Base-by-base conservation (phyloP, 2,329 filamentous ascomycete species). In the Aspergillus ruber region DNA sequence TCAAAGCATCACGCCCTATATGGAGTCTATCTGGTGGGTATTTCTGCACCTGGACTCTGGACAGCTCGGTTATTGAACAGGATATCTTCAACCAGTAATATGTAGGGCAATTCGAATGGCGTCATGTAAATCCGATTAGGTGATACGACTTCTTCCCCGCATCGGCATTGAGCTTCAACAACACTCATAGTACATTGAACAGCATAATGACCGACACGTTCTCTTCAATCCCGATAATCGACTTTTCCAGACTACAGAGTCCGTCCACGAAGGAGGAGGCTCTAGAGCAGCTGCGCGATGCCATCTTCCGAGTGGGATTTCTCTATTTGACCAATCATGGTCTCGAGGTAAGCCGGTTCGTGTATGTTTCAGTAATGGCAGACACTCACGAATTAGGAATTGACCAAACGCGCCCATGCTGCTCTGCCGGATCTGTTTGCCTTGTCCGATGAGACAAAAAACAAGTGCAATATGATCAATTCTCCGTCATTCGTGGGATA, bases 261-360 rank as follows among this genome's bases (percentile, higher is more conserved):
- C 51, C 57, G 4, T 43, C 23, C 7, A 66, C 60, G 0, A 64
- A 59, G 44, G 13, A 46, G 2, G 55, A 54, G 4, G 56, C 63
- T 2, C 51, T 68, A 0, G 44, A 42, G 0, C 53, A 59, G 18
- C 49, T 67, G 5, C 61, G 61, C 18, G 49, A 66, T 15, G 65
- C 65, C 2, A 65, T 67, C 18, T 68, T 68, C 44, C 46, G 61
- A 3, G 64, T 67, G 2, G 65, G 65, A 3, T 67, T 68, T 41
- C 47, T 68, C 12, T 68, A 67, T 49, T 50, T 68, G 42, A 63
- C 53, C 4, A 66, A 68, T 42, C 65, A 63, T 3, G 65, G 65
- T 3, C 47, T 67, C 4, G 65, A 67, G 54, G 65, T 64, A 21
- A 21, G 21, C 21, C 21, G 21, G 21, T 21, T 21, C 4, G 21